Percentiles rank a stretch among this genome's conserved stretches.
phyloP scores from a whole-genome alignment of 1,139 yeast genomes.

The Magnusiomyces clavatus region DNA sequence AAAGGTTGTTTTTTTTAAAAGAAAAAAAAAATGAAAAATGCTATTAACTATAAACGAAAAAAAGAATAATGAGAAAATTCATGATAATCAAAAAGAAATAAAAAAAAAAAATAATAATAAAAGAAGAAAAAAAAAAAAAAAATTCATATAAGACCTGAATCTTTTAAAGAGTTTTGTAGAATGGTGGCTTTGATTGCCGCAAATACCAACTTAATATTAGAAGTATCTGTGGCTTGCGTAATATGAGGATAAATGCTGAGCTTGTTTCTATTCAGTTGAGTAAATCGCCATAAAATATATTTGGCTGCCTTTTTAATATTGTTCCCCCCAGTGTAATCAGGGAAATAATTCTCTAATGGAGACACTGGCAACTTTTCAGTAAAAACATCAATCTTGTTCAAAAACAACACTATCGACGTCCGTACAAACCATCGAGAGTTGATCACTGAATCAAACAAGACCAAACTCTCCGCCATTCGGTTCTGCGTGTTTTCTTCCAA shows the following conservation, averaged over 20 bases:
- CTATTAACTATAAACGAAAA: conserved; percentile 9
- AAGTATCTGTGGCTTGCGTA: conserved; percentile 91
- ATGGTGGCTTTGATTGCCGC: conserved; percentile 90
- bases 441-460: conserved; percentile 81
- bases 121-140: not conserved
- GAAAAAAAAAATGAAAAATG: conserved; percentile 3
- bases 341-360: conserved; percentile 77
- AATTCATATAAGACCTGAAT: conserved; percentile 62
- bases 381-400: conserved; percentile 84
- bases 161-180: conserved; percentile 73
- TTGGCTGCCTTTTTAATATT: conserved; percentile 92
- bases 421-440: conserved; percentile 92
- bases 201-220: conserved; percentile 78
- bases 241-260: conserved; percentile 81
- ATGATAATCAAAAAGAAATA: conserved; percentile 4
- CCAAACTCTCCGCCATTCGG: conserved; percentile 77
- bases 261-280: conserved; percentile 76
- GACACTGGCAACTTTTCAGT: conserved; percentile 77
- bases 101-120: conserved; percentile 4
- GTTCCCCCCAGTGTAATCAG: conserved; percentile 83
- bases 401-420: conserved; percentile 74
- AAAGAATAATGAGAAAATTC: not conserved
- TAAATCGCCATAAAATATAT: conserved; percentile 85
- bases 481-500: conserved; percentile 87
- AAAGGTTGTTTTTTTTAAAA: not conserved